Evolutionary conservation across 73 alveolate genomes (phyloP), one percentile per base, ranked within the genome.

Genomic region (Stentor coeruleus): DNA sequence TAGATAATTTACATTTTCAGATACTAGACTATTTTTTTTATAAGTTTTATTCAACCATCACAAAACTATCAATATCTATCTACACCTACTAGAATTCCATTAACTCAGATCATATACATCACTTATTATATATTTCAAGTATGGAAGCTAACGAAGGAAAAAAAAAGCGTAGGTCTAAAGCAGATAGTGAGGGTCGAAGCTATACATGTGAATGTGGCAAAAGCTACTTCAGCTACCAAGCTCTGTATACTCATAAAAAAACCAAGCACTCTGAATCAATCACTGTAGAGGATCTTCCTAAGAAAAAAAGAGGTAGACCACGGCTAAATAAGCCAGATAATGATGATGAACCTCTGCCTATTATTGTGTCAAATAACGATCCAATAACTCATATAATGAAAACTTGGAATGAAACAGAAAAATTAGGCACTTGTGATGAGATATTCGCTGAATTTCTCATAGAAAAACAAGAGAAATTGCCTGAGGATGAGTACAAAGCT

Each of bases 241-340:
- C 99, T 3, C 96, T 97, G 55, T 97, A 97, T 87, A 97, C 99
- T 36, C 99, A 97, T 82, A 92, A 90, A 82, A 97, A 95, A 89
- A 83, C 97, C 38, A 97, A 97, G 88, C 99, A 97, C 85, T 49
- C 66, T 11, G 92, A 92, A 75, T 95, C 97, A 11, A 90, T 87
- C 77, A 49, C 66, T 20, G 28, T 11, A 20, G 66, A 49, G 66
- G 66, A 49, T 20, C 66, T 49, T 20, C 66, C 66, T 20, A 49
- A 49, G 66, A 49, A 49, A 49, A 49, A 49, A 49, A 49, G 66
- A 49, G 66, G 66, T 11, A 49, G 66, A 20, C 66, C 66, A 11
- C 6, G 20, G 66, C 20, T 49, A 20, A 49, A 49, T 49, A 49
- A 49, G 66, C 20, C 66, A 11, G 28, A 6, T 11, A 49, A 20